Conservation (phyloP, 331 rosid genomes). For the Spiraea crenata region DNA sequence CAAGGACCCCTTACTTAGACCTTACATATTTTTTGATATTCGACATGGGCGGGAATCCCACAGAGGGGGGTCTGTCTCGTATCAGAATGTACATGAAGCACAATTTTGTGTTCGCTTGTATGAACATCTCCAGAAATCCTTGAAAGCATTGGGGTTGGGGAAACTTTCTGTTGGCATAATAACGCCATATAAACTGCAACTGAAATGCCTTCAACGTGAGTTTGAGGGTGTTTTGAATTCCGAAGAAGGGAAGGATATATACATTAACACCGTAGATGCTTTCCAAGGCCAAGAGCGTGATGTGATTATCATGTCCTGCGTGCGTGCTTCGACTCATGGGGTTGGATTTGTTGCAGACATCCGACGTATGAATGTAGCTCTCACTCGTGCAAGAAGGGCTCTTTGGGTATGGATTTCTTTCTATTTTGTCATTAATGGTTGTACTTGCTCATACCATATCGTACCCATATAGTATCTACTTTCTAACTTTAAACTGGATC, state of each 20-base stretch:
- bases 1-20: slow-evolving; percentile 84
- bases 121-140: slow-evolving; percentile 77
- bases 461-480: neutral
- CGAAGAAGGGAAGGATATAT: slow-evolving; percentile 93
- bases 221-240: slow-evolving; percentile 82
- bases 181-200: slow-evolving; percentile 95
- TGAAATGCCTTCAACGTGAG: slow-evolving; percentile 95
- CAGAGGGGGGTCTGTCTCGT: slow-evolving; percentile 94
- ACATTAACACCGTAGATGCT: slow-evolving; percentile 97
- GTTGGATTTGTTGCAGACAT: slow-evolving; percentile 98
- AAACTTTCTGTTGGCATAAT: slow-evolving; percentile 90
- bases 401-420: slow-evolving; percentile 71
- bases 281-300: slow-evolving; percentile 99
- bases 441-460: neutral
- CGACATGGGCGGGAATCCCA: slow-evolving; percentile 98
- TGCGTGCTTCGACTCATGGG: slow-evolving; percentile 92
- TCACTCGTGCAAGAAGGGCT: slow-evolving; percentile 97
- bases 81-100: slow-evolving; percentile 88
- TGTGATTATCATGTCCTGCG: slow-evolving; percentile 98
- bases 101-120: slow-evolving; percentile 87
- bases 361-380: slow-evolving; percentile 98
- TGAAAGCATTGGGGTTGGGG: slow-evolving; percentile 56
- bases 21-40: slow-evolving; percentile 83
- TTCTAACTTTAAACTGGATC: slow-evolving; percentile 5
- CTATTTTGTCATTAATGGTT: neutral